A percentile compares a stretch with the other conserved stretches of the same genome.
These are phyloP conservation scores for Cadophora gregata DNA, from an alignment of 2,329 filamentous ascomycete species.

Conservation along the genomic window DNA sequence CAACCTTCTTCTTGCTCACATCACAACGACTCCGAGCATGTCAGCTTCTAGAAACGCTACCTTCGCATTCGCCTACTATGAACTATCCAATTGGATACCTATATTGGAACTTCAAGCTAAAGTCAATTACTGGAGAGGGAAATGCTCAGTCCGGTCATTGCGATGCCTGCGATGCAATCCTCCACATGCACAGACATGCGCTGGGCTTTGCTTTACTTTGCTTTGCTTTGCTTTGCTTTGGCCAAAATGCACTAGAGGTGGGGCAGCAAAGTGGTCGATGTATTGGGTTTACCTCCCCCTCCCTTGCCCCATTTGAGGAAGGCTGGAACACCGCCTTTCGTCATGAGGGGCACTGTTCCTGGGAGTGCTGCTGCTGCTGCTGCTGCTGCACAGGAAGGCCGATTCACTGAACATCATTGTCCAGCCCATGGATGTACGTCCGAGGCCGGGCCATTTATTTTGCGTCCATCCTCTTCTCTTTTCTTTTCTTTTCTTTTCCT, in stretches of 20 bases:
- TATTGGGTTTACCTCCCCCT: conserved; percentile 25
- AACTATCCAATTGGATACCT: conserved; percentile 10
- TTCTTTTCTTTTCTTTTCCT: conserved; percentile 16
- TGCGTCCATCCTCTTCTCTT: conserved; percentile 9
- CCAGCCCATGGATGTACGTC: conserved; percentile 19
- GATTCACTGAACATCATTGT: conserved; percentile 13
- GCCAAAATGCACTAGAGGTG: conserved; percentile 37
- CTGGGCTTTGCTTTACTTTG: no score
- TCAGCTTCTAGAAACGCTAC: not conserved
- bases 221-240: no score
- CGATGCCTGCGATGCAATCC: not conserved
- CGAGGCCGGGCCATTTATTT: conserved; percentile 21
- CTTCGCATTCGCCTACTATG: conserved; percentile 22
- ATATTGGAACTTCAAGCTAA: not conserved
- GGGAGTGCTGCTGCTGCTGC: not conserved
- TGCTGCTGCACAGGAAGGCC: conserved; percentile 8
- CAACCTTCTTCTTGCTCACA: not conserved
- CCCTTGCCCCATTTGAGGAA: conserved; percentile 29
- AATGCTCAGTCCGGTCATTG: conserved; percentile 7
- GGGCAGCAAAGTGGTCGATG: conserved; percentile 20
- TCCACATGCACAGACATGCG: conserved; percentile 10
- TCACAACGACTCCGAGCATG: not conserved
- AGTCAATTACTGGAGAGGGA: not conserved
- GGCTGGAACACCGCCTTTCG: conserved; percentile 30
- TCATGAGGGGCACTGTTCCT: conserved; percentile 32